A percentile compares a stretch with the other conserved stretches of the same genome.
Evolutionary conservation across 2,329 filamentous ascomycete species (phyloP).

Genomic region (Cordyceps fumosorosea): DNA sequence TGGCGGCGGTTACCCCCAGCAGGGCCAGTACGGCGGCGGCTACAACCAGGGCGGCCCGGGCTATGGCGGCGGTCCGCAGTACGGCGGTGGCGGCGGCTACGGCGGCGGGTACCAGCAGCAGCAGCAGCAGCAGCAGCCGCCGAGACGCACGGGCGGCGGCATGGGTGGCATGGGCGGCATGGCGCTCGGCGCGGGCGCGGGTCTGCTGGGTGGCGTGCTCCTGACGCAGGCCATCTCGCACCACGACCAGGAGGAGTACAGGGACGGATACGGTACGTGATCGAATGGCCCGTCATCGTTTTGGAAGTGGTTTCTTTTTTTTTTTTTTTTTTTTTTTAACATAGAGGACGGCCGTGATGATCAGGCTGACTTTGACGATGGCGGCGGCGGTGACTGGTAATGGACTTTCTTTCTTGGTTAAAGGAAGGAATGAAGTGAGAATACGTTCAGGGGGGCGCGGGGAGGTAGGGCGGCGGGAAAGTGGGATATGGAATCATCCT

Average conservation of each 20-base stretch:
- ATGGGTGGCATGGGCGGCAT: constrained; percentile 30
- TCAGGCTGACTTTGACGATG: constrained; percentile 25
- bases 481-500: background rate
- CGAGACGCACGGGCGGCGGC: constrained; percentile 38
- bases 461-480: no score
- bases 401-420: no score
- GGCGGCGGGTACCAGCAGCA: constrained; percentile 29
- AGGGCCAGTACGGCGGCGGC: constrained; percentile 16
- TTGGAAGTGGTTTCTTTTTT: background rate
- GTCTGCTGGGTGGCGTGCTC: constrained; percentile 70
- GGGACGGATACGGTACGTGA: constrained; percentile 36
- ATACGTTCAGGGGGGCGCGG: no score
- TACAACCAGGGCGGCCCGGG: constrained; percentile 19
- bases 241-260: constrained; percentile 50
- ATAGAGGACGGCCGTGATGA: constrained; percentile 26
- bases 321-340: background rate
- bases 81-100: constrained; percentile 28
- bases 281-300: background rate
- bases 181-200: constrained; percentile 71
- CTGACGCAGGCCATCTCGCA: constrained; percentile 62
- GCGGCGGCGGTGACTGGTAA: constrained; percentile 25
- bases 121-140: constrained; percentile 30
- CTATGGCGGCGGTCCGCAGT: constrained; percentile 3
- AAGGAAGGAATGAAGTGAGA: background rate
- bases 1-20: constrained; percentile 27